Evolutionary conservation across 2,329 filamentous ascomycete genomes (phyloP), one percentile per base, ranked within the genome.

Genomic region (Alternaria ventricosa): DNA sequence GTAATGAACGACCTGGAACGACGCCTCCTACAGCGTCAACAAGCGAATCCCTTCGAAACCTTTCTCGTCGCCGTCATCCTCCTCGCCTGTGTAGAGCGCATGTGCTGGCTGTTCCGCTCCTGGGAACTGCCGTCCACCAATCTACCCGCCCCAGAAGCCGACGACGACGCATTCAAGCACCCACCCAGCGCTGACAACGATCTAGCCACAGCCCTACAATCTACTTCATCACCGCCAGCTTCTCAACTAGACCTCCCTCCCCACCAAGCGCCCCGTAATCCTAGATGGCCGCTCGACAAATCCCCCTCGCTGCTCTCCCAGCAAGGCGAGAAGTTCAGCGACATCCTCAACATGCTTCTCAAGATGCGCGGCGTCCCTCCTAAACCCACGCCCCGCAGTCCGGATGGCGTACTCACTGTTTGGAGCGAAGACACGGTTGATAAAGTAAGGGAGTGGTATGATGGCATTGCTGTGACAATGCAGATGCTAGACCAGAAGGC

Each of bases 1-100:
- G 83, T 88, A 33, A 85, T 89, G 82, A 87, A 87, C 64, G 87
- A 88, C 61, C 81, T 89, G 2, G 87, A 89, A 71, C 84, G 86
- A 18, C 83, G 87, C n/a, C 78, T 89, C 5, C 80, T 89, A 8
- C 86, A 87, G 68, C 85, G 86, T 12, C 84, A 87, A 70, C 85
- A 87, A 72, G 84, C 83, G 22, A 85, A 84, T 55, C 83, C 83
- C 49, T 88, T 89, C 60, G 85, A 87, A 63, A 89, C 87, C 0
- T 88, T 88, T 71, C 76, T 89, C n/a, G 84, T 85, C 6, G 83
- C 86, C 1, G 80, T 89, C n/a, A 81, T 89, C 15, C 79, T 89
- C 1, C 78, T 89, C 23, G 87, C 85, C 61, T 88, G 86, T 65
- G 85, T 88, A 13, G 87, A 89, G 76, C 82, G 87, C 57, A 87